These are phyloP conservation scores for Mycena maculata DNA, from an alignment of 768 basidiomycete genomes.

Conservation along the genomic window DNA sequence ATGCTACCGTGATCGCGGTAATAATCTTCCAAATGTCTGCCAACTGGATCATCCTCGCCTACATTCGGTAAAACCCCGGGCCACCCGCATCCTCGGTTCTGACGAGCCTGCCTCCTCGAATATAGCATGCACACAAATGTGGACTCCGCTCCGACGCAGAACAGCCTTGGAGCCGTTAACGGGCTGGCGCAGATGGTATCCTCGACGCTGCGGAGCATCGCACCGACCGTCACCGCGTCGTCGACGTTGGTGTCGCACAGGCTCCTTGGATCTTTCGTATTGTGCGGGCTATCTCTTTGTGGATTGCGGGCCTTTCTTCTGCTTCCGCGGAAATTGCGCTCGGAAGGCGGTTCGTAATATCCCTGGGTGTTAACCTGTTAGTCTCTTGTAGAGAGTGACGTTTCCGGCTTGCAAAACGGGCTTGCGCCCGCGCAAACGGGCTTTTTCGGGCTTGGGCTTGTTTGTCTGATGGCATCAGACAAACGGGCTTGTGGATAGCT, in stretches of 20 bases:
- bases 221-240: slow-evolving; percentile 38
- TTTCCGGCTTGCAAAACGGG: too few relatives aligned
- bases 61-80: too few relatives aligned
- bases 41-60: slow-evolving; percentile 31
- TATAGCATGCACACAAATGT: slow-evolving; percentile 39
- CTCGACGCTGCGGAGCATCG: slow-evolving; percentile 36
- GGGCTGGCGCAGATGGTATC: slow-evolving; percentile 44
- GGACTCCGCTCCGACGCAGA: slow-evolving; percentile 33
- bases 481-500: too few relatives aligned
- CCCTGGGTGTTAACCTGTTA: too few relatives aligned
- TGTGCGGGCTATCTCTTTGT: slow-evolving; percentile 19
- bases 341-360: not conserved
- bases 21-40: slow-evolving; percentile 33
- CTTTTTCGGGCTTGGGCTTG: too few relatives aligned
- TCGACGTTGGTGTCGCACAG: slow-evolving; percentile 40
- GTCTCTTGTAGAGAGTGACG: too few relatives aligned
- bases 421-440: too few relatives aligned
- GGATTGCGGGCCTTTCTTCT: slow-evolving; percentile 17
- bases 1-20: slow-evolving; percentile 29
- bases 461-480: too few relatives aligned
- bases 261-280: slow-evolving; percentile 36
- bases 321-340: slow-evolving; percentile 18
- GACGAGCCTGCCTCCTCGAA: too few relatives aligned
- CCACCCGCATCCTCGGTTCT: too few relatives aligned
- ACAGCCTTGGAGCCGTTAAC: slow-evolving; percentile 42